Evolutionary conservation across 2,329 filamentous ascomycete species (phyloP), one percentile per base, ranked within the genome.

Genomic region (Alternaria sp.): DNA sequence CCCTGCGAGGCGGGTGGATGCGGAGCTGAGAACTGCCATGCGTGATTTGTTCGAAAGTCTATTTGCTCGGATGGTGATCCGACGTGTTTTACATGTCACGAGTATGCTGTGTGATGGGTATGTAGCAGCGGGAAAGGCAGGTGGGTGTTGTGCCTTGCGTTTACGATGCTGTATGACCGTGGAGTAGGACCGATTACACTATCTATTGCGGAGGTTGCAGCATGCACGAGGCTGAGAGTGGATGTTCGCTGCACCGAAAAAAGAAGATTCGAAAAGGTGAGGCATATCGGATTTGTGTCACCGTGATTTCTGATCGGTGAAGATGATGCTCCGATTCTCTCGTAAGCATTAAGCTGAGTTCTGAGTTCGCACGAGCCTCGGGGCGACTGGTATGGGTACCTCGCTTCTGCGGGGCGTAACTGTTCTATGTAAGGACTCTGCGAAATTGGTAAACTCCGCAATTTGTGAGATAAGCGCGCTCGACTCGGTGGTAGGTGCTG

Each of bases 211-310:
- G 54, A 57, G 54, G 26, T 49, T 19, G 43, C 40, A 61, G 58
- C 54, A 51, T 57, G 57, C 59, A 59, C 64, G 61, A 63, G 55
- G 59, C 54, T 62, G 47, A 49, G 26, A 59, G 50, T 46, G 47
- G 26, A 52, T 26, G 30, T 46, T 52, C 26, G 40, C 54, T 52
- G 28, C 43, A 23, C 26, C 13, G 21, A 21, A 25, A 28, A 54
- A 32, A 54, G 45, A 55, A 61, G 30, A 30, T 57, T 57, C 32
- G 26, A 46, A 21, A 56, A 28, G 46, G 61, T 57, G 59, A 62
- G 58, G 36, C 43, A 65, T 62, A 67, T 70, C 59, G 67, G 67
- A 66, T 68, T 40, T 57, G 64, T 70, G 51, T 62, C 61, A 68
- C 67, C 51, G 50, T 58, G 61, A 43, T 57, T 50, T 43, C 15